These are phyloP conservation scores for Metschnikowia noctiluminum DNA, from an alignment of 805 yeast species.

Conservation along the genomic window DNA sequence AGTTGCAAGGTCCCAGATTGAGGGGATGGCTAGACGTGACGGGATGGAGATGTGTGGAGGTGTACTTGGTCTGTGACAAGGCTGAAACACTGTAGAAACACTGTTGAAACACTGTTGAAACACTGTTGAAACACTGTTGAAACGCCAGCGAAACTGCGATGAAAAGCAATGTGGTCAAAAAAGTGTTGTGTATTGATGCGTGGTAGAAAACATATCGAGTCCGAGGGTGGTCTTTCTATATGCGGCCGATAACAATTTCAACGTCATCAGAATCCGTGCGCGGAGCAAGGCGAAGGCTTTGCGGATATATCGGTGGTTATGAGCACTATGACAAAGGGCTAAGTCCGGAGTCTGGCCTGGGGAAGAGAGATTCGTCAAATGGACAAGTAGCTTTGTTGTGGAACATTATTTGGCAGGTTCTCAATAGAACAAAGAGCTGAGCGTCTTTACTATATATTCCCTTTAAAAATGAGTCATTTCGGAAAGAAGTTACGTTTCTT, in stretches of 20 bases:
- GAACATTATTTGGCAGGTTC: no score
- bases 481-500: no score
- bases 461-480: no score
- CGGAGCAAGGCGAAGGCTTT: constrained; percentile 8
- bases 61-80: neutral
- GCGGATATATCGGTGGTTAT: constrained; percentile 8
- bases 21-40: no score
- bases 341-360: neutral
- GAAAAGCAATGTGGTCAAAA: neutral
- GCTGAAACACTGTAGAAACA: neutral
- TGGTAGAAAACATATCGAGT: no score
- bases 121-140: neutral
- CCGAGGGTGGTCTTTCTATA: no score
- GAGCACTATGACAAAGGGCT: neutral
- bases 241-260: neutral
- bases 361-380: neutral
- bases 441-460: no score
- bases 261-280: constrained; percentile 3
- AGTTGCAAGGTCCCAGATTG: no score
- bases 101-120: neutral
- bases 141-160: neutral
- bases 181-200: no score
- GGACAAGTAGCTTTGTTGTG: no score
- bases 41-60: no score
- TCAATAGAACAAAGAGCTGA: no score